A percentile compares a stretch with the other conserved stretches of the same genome.
phyloP scores from a whole-genome alignment of 331 rosid species.

The Phaseolus coccineus region DNA sequence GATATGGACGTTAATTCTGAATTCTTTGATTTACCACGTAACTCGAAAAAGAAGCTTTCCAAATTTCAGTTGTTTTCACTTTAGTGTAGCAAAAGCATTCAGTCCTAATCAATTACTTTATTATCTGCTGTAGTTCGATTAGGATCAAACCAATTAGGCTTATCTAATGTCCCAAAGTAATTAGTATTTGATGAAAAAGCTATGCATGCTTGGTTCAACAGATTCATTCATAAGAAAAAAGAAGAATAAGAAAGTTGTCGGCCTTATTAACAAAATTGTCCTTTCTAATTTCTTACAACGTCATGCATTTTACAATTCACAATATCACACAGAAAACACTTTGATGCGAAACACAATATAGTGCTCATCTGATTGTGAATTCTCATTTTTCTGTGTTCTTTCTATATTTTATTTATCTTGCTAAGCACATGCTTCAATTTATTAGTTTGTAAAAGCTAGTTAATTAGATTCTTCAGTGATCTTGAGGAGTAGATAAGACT shows the following conservation, averaged over 20 bases:
- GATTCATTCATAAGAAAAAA: background rate
- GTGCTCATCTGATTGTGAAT: background rate
- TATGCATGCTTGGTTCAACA: slow-evolving; percentile 20
- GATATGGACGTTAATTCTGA: slow-evolving; percentile 9
- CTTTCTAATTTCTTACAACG: background rate
- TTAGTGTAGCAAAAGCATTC: background rate
- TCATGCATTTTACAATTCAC: background rate
- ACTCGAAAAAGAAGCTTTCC: slow-evolving; percentile 19
- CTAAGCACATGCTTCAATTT: background rate
- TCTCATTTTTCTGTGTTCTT: background rate
- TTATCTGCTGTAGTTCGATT: slow-evolving; percentile 10
- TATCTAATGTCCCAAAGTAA: background rate
- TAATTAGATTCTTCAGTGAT: background rate
- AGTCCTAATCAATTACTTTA: background rate
- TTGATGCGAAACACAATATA: background rate
- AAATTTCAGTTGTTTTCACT: background rate
- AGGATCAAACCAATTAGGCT: slow-evolving; percentile 6
- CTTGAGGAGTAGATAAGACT: background rate
- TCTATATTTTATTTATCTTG: background rate
- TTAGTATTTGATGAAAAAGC: slow-evolving; percentile 14
- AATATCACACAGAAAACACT: background rate
- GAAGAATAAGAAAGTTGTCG: background rate
- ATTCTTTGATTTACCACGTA: background rate
- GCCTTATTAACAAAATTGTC: background rate
- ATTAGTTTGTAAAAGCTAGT: background rate